Evolutionary conservation across 805 yeast genomes (phyloP).

Genomic region (Torulaspora delbrueckii): DNA sequence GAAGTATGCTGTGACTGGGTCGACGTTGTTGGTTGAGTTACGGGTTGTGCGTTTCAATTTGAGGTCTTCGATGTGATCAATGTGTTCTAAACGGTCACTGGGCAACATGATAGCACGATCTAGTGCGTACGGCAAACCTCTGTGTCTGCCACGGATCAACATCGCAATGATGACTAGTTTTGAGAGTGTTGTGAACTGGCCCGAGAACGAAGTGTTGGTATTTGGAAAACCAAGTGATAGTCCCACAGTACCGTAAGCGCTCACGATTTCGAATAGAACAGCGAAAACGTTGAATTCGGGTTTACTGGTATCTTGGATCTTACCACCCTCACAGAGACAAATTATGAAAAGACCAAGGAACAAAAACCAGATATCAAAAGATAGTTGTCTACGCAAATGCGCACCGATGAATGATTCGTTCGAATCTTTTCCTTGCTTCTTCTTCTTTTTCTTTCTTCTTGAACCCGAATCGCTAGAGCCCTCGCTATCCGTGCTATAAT

Average conservation of each 20-base stretch:
- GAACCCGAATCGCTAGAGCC: slow-evolving; percentile 4
- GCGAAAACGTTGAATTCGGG: slow-evolving; percentile 62
- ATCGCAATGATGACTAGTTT: slow-evolving; percentile 81
- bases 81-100: slow-evolving; percentile 54
- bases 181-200: slow-evolving; percentile 64
- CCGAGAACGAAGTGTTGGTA: slow-evolving; percentile 63
- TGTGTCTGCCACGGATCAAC: slow-evolving; percentile 92
- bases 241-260: slow-evolving; percentile 97
- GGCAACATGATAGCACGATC: slow-evolving; percentile 93
- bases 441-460: slow-evolving; percentile 11
- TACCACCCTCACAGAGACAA: slow-evolving; percentile 77
- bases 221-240: slow-evolving; percentile 78
- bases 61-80: slow-evolving; percentile 54
- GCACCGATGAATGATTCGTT: slow-evolving; percentile 67
- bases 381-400: slow-evolving; percentile 85
- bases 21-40: slow-evolving; percentile 13
- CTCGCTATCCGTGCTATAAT: slow-evolving; percentile 12
- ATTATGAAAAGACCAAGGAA: slow-evolving; percentile 80
- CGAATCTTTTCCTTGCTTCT: slow-evolving; percentile 27
- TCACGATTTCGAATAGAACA: slow-evolving; percentile 78
- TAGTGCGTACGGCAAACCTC: slow-evolving; percentile 89
- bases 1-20: slow-evolving; percentile 31
- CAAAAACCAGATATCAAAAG: slow-evolving; percentile 92
- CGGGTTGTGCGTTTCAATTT: slow-evolving; percentile 14
- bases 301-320: slow-evolving; percentile 42